Evolutionary conservation across 768 basidiomycete genomes (phyloP), one percentile per base, ranked within the genome.

Genomic region (Pleurotus tuber-regium): DNA sequence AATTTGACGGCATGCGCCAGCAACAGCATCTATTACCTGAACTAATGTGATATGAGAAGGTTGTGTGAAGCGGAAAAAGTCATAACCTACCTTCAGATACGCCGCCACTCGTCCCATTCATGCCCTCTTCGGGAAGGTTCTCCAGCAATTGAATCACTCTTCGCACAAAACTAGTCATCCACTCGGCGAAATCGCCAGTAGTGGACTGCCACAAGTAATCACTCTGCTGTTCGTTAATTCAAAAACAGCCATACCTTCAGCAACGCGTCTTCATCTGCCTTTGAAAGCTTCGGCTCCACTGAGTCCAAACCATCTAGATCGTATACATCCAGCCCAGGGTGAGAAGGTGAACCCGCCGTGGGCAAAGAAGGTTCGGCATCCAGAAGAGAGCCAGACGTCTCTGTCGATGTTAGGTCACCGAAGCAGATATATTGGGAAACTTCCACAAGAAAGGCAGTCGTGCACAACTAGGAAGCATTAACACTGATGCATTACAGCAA

Each of bases 91-190:
- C 77, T 83, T 91, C 83, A 26, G 78, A 77, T 54, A 83, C 69
- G 46, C 83, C 83, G 12, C 82, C 83, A 6, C 83, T 79, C 14
- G 77, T 72, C 4, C 82, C 81, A 58, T 80, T 75, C 48, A 77
- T 66, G 43, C 87, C 83, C 66, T 93, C 91, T 53, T 93, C 91
- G 0, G 92, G 91, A 16, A 95, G 73, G 60, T 92, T 92, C 64
- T 91, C 88, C 54, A 93, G 79, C 4, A 94, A 70, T 50, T 86
- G 78, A 28, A 94, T 84, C 8, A 93, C 86, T 40, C 88, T 73
- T 4, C 84, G 80, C 51, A 94, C 76, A 65, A 93, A 90, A 56
- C 76, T 83, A n/a, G 86, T 76, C 5, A 93, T 76, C 92, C 92
- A 92, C 59, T 87, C 87, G 1, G 88, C 81, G 60, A 92, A 89